phyloP scores from a whole-genome alignment of 2,329 filamentous ascomycete genomes.

The Chaetomiaceae sp. region DNA sequence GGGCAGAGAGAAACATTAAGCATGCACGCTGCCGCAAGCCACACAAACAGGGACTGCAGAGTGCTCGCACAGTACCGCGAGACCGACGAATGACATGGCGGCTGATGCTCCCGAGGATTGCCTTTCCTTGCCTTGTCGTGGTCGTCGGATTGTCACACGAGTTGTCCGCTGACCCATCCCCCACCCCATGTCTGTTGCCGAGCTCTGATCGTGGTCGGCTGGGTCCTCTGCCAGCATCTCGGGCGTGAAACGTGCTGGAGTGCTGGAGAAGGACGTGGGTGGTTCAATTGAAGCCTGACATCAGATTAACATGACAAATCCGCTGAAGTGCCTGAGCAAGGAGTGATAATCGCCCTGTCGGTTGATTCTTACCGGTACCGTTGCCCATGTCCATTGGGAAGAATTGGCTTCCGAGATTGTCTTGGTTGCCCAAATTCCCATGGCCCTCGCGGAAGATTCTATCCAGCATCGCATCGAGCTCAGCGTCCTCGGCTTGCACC shows the following conservation, averaged over 20 bases:
- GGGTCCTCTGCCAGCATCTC: too few relatives aligned
- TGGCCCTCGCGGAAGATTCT: slow-evolving; percentile 1
- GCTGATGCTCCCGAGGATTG: not conserved
- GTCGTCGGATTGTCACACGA: not conserved
- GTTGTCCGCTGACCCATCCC: too few relatives aligned
- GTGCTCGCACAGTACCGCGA: not conserved
- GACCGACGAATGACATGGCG: not conserved
- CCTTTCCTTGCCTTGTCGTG: not conserved
- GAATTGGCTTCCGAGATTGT: not conserved
- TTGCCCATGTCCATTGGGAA: slow-evolving; percentile 3
- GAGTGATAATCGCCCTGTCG: too few relatives aligned
- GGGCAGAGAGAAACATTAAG: not conserved
- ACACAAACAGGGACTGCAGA: not conserved
- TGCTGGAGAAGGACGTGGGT: not conserved
- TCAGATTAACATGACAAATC: not conserved
- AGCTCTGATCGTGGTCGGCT: too few relatives aligned
- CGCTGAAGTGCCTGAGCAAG: too few relatives aligned
- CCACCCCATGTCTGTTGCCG: not conserved
- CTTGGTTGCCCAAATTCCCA: not conserved
- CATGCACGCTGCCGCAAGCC: not conserved
- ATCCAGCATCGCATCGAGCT: slow-evolving; percentile 13
- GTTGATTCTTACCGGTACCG: slow-evolving; percentile 1
- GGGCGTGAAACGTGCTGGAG: too few relatives aligned
- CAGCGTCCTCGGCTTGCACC: slow-evolving; percentile 1
- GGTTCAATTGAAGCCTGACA: slow-evolving; percentile 7